phyloP scores from a whole-genome alignment of 2,329 filamentous ascomycete genomes.

The Diaporthe vexans region DNA sequence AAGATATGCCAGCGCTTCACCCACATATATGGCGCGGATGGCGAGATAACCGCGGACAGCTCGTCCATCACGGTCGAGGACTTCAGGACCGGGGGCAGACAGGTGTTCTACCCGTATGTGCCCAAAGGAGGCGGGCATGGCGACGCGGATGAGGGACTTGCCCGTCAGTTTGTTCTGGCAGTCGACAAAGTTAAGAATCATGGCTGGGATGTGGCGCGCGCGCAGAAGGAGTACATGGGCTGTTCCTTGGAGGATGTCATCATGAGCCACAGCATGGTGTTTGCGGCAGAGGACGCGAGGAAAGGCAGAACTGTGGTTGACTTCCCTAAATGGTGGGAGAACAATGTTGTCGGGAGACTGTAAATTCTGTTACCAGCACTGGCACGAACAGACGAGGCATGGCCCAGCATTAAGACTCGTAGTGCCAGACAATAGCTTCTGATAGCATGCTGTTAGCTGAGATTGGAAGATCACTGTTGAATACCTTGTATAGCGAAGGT shows the following conservation, averaged over 20 bases:
- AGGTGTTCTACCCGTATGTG: constrained; percentile 1
- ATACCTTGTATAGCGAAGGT: no score
- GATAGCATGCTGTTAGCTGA: no score
- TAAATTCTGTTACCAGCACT: no score
- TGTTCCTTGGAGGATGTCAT: constrained; percentile 16
- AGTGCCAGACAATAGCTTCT: no score
- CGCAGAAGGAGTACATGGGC: constrained; percentile 15
- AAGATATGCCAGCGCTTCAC: constrained; percentile 22
- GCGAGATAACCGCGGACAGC: constrained; percentile 19
- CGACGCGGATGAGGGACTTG: constrained; percentile 6
- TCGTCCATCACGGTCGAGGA: constrained; percentile 16
- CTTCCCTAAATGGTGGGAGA: constrained; percentile 12
- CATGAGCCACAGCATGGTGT: constrained; percentile 24
- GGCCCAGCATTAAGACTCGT: no score
- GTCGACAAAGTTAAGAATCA: constrained; percentile 25
- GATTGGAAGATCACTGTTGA: no score
- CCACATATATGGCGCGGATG: constrained; percentile 1
- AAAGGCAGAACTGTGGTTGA: constrained; percentile 3
- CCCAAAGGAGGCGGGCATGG: constrained; percentile 6
- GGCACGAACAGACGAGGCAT: no score
- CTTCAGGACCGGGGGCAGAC: neutral
- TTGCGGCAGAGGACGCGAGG: constrained; percentile 18
- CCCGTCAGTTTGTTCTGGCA: constrained; percentile 13
- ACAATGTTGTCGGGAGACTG: neutral
- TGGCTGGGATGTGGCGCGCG: neutral